Conservation (phyloP, 148 eudicot genomes). For the Pharnaceum exiguum region DNA sequence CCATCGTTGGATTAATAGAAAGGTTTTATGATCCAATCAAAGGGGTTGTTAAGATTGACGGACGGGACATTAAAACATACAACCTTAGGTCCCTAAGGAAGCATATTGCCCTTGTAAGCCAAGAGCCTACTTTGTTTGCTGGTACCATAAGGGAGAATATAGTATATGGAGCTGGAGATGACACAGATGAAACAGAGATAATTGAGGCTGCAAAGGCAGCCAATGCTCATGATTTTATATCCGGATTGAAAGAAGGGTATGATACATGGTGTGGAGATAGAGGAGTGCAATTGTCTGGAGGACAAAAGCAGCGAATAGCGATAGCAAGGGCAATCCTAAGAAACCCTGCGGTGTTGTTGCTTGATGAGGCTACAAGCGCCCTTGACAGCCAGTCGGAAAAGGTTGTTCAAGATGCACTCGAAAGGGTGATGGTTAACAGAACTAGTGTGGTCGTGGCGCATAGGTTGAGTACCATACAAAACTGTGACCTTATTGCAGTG, state of each 20-base stretch:
- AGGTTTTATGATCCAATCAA: slow-evolving; percentile 70
- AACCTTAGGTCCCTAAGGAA: slow-evolving; percentile 56
- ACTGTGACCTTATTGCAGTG: slow-evolving; percentile 64
- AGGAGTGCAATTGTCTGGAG: slow-evolving; percentile 81
- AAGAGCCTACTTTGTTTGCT: slow-evolving; percentile 67
- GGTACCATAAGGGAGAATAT: slow-evolving; percentile 69
- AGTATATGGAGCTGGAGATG: slow-evolving; percentile 38
- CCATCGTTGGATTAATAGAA: slow-evolving; percentile 61
- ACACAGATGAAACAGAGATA: slow-evolving; percentile 44
- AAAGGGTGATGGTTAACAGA: slow-evolving; percentile 65
- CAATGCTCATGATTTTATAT: slow-evolving; percentile 71
- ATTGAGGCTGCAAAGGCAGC: slow-evolving; percentile 63
- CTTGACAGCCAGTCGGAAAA: slow-evolving; percentile 73
- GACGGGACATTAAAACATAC: slow-evolving; percentile 47
- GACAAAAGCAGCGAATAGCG: slow-evolving; percentile 84
- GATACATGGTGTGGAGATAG: slow-evolving; percentile 70
- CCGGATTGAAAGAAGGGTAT: slow-evolving; percentile 57
- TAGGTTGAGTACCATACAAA: slow-evolving; percentile 66
- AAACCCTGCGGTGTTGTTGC: slow-evolving; percentile 49
- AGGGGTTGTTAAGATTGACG: slow-evolving; percentile 58
- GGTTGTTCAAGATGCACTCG: slow-evolving; percentile 70
- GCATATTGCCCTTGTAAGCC: slow-evolving; percentile 78
- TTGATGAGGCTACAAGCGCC: slow-evolving; percentile 89
- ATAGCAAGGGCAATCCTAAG: slow-evolving; percentile 72
- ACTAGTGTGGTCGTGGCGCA: slow-evolving; percentile 84